These are phyloP conservation scores for Calonectria naviculata DNA, from an alignment of 2,329 filamentous ascomycete species.

Conservation along the genomic window DNA sequence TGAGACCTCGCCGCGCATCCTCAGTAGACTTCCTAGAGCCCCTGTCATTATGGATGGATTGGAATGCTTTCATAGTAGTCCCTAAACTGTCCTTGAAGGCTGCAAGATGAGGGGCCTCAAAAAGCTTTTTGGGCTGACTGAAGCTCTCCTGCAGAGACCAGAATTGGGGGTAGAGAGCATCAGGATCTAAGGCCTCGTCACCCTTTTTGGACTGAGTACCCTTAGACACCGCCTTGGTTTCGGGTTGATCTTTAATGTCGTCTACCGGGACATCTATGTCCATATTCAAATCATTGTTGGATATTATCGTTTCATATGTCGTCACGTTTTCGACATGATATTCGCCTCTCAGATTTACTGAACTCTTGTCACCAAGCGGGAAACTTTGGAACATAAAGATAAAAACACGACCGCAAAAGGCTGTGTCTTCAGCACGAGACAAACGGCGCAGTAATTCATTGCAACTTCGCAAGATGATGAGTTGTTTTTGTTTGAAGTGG, in stretches of 20 bases:
- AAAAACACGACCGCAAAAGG: slow-evolving; percentile 97
- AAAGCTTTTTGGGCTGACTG: slow-evolving; percentile 87
- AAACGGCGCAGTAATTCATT: slow-evolving; percentile 94
- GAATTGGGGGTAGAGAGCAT: slow-evolving; percentile 88
- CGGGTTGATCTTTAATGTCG: slow-evolving; percentile 45
- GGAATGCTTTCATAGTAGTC: slow-evolving; percentile 69
- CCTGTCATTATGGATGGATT: slow-evolving; percentile 61
- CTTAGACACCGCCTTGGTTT: slow-evolving; percentile 49
- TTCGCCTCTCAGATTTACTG: slow-evolving; percentile 94
- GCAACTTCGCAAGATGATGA: slow-evolving; percentile 92
- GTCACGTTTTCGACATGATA: slow-evolving; percentile 97
- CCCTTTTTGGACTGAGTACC: slow-evolving; percentile 56
- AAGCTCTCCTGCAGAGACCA: slow-evolving; percentile 95
- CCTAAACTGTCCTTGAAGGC: slow-evolving; percentile 85
- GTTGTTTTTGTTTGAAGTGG: slow-evolving; percentile 84
- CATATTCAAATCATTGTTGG: slow-evolving; percentile 59
- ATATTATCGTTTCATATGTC: slow-evolving; percentile 69
- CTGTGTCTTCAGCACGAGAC: slow-evolving; percentile 95
- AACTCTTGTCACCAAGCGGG: slow-evolving; percentile 94
- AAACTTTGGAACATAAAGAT: slow-evolving; percentile 99
- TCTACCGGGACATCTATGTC: slow-evolving; percentile 70
- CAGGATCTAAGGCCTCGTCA: slow-evolving; percentile 70
- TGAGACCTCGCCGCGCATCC: slow-evolving; percentile 73
- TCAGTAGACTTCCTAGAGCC: slow-evolving; percentile 65
- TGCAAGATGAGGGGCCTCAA: slow-evolving; percentile 76